Base-by-base conservation (phyloP, 1,284 basidiomycete genomes). In the Omphalotus olearius region DNA sequence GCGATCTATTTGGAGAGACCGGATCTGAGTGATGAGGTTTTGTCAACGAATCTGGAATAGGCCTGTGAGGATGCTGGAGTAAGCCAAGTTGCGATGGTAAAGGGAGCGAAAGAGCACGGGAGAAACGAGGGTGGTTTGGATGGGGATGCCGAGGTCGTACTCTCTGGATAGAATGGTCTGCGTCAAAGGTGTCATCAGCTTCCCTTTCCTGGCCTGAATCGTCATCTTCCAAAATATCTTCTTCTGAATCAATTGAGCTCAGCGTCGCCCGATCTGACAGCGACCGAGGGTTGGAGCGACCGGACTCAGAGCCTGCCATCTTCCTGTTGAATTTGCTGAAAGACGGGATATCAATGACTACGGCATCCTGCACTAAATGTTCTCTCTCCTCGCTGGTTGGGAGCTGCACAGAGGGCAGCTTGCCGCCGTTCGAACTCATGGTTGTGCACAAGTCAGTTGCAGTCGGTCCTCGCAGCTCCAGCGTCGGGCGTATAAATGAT, bases 61-160 rank as follows among this genome's bases (percentile, higher is more conserved):
- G 46, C 52, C 80, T 73, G 58, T 75, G 73, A 14, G 88, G 88
- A 60, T 91, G 81, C 59, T 75, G 76, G 40, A 90, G 70, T 55
- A 83, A 75, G 35, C 75, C 76, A 10, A 90, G 76, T 64, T 88
- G 86, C 1, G 80, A 80, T 25, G 86, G 77, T 13, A 84, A 67
- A 42, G 88, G 89, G 72, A 83, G 79, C 11, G 87, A 87, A 59
- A 85, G 80, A 6, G 83, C 81, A 54, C 89, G 76, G 45, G 83
- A 80, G 44, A 88, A 75, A 37, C 74, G 76, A 44, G 81, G 80
- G 35, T 68, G 60, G 57, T 68, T 63, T n/a, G 41, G 44, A n/a
- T 23, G 36, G 17, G 41, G 47, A 18, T 47, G 10, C 13, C 35
- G 18, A 45, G 56, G 50, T 36, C 52, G 46, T 17, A 55, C 33